Conservation (phyloP, 192 early-diverging fungal genomes). For the Dissophora globulifera region DNA sequence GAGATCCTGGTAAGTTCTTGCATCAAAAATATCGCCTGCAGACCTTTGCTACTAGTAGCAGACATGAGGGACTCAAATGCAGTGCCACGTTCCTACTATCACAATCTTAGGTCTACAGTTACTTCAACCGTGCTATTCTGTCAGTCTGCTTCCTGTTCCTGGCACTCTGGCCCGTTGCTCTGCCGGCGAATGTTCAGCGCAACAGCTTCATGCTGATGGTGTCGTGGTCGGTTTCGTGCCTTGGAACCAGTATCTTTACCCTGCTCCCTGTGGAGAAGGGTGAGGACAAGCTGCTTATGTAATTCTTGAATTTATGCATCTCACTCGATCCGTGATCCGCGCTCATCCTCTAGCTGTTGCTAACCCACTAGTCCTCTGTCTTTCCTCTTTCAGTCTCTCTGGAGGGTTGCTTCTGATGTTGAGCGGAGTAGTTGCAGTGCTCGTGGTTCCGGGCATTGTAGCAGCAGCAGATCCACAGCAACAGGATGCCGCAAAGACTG, state of each 20-base stretch:
- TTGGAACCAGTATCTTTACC: slow-evolving; percentile 85
- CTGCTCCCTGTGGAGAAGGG: slow-evolving; percentile 89
- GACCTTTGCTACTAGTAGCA: no score
- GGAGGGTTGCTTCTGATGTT: slow-evolving; percentile 56
- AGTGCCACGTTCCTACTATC: no score
- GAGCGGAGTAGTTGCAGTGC: slow-evolving; percentile 27
- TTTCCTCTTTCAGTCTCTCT: slow-evolving; percentile 31
- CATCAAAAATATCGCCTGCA: background rate
- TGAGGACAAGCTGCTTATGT: slow-evolving; percentile 78
- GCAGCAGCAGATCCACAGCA: slow-evolving; percentile 13
- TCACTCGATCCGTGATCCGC: no score
- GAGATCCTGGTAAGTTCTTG: slow-evolving; percentile 77
- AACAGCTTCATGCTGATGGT: slow-evolving; percentile 61
- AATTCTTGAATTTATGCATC: no score
- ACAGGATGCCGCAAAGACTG: slow-evolving; percentile 5
- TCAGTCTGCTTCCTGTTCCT: slow-evolving; percentile 71
- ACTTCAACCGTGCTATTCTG: slow-evolving; percentile 81
- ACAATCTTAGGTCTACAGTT: slow-evolving; percentile 76
- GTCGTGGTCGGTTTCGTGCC: slow-evolving; percentile 74
- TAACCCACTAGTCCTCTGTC: background rate
- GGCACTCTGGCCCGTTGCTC: slow-evolving; percentile 74
- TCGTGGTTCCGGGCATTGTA: slow-evolving; percentile 19
- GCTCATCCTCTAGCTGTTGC: no score
- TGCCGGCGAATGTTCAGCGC: slow-evolving; percentile 60
- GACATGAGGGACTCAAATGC: no score